Conservation (phyloP, 2,329 filamentous ascomycete genomes). For the Nemania diffusa region DNA sequence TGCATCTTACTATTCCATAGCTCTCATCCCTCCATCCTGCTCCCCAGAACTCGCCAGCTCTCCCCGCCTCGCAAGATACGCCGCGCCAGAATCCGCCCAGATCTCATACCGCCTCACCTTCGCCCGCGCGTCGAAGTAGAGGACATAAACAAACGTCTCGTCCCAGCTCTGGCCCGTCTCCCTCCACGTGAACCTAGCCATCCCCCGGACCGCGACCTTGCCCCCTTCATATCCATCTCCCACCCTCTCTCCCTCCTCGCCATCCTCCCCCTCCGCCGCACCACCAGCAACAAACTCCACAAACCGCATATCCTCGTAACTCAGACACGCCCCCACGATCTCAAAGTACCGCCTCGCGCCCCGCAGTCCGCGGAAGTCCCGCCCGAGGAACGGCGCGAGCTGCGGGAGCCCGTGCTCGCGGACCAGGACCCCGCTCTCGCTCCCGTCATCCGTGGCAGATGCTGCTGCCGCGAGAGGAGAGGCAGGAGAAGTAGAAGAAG, state of each 20-base stretch:
- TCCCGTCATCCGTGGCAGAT: background rate
- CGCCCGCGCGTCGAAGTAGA: constrained; percentile 45
- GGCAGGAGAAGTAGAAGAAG: too few relatives aligned
- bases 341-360: constrained; percentile 48
- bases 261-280: constrained; percentile 26
- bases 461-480: too few relatives aligned
- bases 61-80: constrained; percentile 66
- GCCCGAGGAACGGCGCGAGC: constrained; percentile 52
- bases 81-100: constrained; percentile 53
- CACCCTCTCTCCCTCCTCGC: background rate
- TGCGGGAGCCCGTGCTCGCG: constrained; percentile 50
- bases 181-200: constrained; percentile 48
- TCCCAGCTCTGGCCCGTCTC: constrained; percentile 50
- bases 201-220: constrained; percentile 48
- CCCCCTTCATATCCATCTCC: background rate
- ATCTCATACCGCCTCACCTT: constrained; percentile 50
- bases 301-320: constrained; percentile 49
- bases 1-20: background rate
- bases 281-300: constrained; percentile 44
- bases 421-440: constrained; percentile 38
- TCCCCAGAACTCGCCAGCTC: constrained; percentile 54
- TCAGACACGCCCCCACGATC: constrained; percentile 41
- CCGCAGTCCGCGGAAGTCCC: constrained; percentile 46
- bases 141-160: constrained; percentile 51
- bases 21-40: background rate